A percentile compares a stretch with the other conserved stretches of the same genome.
Evolutionary conservation across 345 rosid genomes (phyloP).

Genomic region (Zanthoxylum bungeanum): DNA sequence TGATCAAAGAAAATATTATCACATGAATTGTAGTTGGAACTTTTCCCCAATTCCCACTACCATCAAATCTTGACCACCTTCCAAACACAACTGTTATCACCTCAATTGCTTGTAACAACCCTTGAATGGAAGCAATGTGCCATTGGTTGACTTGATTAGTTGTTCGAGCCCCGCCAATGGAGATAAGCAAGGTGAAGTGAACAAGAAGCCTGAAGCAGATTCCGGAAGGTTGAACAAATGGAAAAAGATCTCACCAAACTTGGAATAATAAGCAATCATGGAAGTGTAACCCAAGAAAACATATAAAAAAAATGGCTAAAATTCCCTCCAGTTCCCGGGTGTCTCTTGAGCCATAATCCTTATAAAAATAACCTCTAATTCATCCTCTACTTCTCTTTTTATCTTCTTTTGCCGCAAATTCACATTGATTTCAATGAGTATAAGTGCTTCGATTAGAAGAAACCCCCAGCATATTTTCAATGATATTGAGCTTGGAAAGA

Average conservation of each 20-base stretch:
- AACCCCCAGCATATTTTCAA: constrained; percentile 55
- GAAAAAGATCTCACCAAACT: constrained; percentile 56
- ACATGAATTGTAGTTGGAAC: constrained; percentile 58
- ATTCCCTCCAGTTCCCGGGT: constrained; percentile 52
- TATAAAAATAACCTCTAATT: constrained; percentile 47
- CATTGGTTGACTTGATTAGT: constrained; percentile 62
- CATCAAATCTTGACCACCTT: constrained; percentile 52
- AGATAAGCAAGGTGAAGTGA: constrained; percentile 51
- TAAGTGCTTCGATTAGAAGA: constrained; percentile 52
- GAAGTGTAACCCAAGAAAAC: constrained; percentile 61
- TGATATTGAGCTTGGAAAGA: constrained; percentile 56
- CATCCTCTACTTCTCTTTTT: constrained; percentile 28
- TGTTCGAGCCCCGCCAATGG: constrained; percentile 44
- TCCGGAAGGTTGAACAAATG: constrained; percentile 47
- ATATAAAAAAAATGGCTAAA: constrained; percentile 40
- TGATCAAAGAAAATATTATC: constrained; percentile 54
- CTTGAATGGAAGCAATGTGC: constrained; percentile 58
- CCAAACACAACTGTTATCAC: constrained; percentile 37
- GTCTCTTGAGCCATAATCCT: constrained; percentile 72
- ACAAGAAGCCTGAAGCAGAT: constrained; percentile 38
- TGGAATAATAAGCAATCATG: constrained; percentile 56
- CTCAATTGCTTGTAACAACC: constrained; percentile 53
- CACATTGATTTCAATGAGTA: constrained; percentile 57
- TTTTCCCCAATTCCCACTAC: constrained; percentile 48
- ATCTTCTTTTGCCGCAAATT: constrained; percentile 28